Evolutionary conservation across 2,329 filamentous ascomycete genomes (phyloP), one percentile per base, ranked within the genome.

Genomic region (Sarocladiaceae sp.): DNA sequence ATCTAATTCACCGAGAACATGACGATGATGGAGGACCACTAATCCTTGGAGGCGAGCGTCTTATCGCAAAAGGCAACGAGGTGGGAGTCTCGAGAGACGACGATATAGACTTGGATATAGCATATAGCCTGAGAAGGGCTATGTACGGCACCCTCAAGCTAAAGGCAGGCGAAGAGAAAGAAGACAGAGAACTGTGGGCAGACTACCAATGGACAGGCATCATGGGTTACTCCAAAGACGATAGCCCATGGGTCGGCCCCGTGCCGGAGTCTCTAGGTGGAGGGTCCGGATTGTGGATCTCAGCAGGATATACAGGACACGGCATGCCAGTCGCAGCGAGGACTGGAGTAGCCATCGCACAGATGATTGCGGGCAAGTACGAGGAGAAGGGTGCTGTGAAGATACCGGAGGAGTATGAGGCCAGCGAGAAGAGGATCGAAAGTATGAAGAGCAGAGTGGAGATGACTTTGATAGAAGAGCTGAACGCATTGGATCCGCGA

Each of bases 311-410:
- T 60, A 86, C 84, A 4, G 86, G 84, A 0, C 88, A 92, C 65
- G 88, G 88, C 0, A 90, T 91, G 87, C 86, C 87, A 18, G 83
- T 85, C 59, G 82, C 86, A 15, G 83, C 84, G 56, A 69, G 89
- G 36, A 83, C 80, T 58, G 88, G 79, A 2, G 79, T 83, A 54
- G 82, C 82, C 1, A 79, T 82, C 12, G 85, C 81, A 10, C 69
- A 78, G 44, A 78, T 86, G 73, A 79, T 88, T 51, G 59, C 76
- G 52, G 71, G 71, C 1, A 64, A 64, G 20, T 60, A 60, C n/a
- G 58, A 60, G 12, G 65, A 62, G 0, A 67, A 75, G 44, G 68
- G 72, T 22, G 52, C 80, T 31, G 68, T 76, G 40, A 68, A 72
- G 23, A 51, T 81, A 29, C 78, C 78, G 3, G 53, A 52, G 11